Conservation (phyloP, 164 flowering plant genomes). For the Akebia trifoliata region DNA sequence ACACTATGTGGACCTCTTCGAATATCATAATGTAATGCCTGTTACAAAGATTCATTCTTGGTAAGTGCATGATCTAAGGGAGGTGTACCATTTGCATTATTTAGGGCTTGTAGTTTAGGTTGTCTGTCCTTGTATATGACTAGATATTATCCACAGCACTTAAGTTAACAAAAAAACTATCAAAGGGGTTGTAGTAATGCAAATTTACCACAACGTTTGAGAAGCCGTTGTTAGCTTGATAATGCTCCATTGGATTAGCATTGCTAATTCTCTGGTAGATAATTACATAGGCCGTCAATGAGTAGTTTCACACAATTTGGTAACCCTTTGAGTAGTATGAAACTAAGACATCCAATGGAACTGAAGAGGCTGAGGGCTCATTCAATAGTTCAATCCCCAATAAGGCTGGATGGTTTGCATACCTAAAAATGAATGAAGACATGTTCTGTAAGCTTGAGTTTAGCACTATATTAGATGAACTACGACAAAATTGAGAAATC, state of each 20-base stretch:
- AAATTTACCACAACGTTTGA: conserved; percentile 73
- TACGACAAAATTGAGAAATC: too few species aligned
- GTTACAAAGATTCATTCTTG: conserved; percentile 11
- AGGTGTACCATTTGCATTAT: conserved; percentile 69
- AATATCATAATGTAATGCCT: conserved; percentile 96
- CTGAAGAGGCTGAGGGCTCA: conserved; percentile 64
- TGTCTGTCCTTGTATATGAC: conserved; percentile 58
- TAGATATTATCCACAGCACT: conserved; percentile 54
- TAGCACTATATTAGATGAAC: too few species aligned
- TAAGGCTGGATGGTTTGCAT: conserved; percentile 67
- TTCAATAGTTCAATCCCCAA: conserved; percentile 85
- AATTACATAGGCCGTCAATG: conserved; percentile 64
- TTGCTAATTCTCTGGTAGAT: conserved; percentile 85
- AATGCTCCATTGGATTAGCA: conserved; percentile 78
- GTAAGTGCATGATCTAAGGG: too few species aligned
- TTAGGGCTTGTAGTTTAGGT: conserved; percentile 54
- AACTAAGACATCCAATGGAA: conserved; percentile 58
- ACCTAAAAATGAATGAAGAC: conserved; percentile 35
- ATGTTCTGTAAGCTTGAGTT: too few species aligned
- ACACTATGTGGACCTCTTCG: conserved; percentile 97
- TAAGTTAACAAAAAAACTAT: conserved; percentile 51
- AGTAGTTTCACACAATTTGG: conserved; percentile 61
- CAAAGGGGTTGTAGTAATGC: conserved; percentile 86
- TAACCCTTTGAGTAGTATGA: conserved; percentile 74
- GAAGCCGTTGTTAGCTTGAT: conserved; percentile 54